These are phyloP conservation scores for Nannizziopsis arthrosporioides DNA, from an alignment of 2,329 filamentous ascomycete genomes.

Conservation along the genomic window DNA sequence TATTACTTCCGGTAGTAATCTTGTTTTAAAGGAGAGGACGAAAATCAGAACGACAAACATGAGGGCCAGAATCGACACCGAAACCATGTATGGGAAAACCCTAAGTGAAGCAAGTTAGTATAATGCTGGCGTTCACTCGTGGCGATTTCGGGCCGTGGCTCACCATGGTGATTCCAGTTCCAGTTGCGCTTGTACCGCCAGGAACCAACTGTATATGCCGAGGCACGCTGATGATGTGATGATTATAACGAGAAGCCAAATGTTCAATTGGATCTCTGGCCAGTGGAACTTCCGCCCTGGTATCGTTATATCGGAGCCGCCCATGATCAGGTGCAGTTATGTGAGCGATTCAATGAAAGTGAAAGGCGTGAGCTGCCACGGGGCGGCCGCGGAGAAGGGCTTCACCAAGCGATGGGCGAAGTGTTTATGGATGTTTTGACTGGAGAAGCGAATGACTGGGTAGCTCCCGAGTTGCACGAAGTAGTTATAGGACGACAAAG, in stretches of 20 bases:
- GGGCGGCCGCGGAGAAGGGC: background rate
- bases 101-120: conserved; percentile 26
- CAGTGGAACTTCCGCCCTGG: conserved; percentile 44
- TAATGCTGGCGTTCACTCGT: conserved; percentile 5
- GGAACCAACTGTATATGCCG: conserved; percentile 50
- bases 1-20: conserved; percentile 48
- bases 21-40: conserved; percentile 44
- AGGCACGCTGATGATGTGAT: conserved; percentile 46
- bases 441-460: too few relatives aligned
- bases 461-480: too few relatives aligned
- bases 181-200: conserved; percentile 46
- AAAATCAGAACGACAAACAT: conserved; percentile 49
- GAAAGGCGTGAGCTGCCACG: background rate
- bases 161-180: conserved; percentile 50
- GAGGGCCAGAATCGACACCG: conserved; percentile 45
- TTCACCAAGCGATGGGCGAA: too few relatives aligned
- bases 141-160: conserved; percentile 3
- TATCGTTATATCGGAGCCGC: conserved; percentile 8
- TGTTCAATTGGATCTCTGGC: conserved; percentile 53
- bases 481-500: too few relatives aligned
- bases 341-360: background rate
- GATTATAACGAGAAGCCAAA: conserved; percentile 54
- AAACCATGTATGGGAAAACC: conserved; percentile 54
- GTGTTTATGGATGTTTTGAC: too few relatives aligned
- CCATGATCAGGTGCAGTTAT: conserved; percentile 6